A percentile compares a stretch with the other conserved stretches of the same genome.
Conservation (phyloP, 495 filamentous ascomycete species). For the Tuber brumale region DNA sequence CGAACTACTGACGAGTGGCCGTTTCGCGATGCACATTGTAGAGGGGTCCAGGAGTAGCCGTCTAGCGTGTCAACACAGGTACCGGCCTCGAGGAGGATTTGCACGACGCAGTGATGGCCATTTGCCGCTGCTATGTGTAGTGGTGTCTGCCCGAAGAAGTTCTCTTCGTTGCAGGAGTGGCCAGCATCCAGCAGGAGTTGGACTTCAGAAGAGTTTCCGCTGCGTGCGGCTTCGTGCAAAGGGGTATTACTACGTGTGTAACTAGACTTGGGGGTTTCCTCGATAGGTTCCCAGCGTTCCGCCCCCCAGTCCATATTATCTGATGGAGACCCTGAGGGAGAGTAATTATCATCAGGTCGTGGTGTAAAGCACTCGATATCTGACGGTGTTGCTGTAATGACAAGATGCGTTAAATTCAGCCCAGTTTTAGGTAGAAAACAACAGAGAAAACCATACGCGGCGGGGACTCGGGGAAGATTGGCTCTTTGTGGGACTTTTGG, state of each 20-base stretch:
- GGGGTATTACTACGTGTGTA: constrained; percentile 1
- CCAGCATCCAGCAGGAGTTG: background rate
- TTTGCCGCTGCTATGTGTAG: constrained; percentile 11
- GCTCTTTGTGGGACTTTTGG: background rate
- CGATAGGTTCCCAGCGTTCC: background rate
- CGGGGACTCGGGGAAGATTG: background rate
- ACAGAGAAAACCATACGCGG: background rate
- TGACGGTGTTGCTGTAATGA: background rate
- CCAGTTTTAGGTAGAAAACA: background rate
- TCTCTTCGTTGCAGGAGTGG: background rate
- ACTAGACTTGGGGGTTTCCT: background rate
- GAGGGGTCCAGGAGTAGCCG: constrained; percentile 5
- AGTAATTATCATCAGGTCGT: background rate
- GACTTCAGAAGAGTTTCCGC: constrained; percentile 4
- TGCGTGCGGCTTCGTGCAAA: constrained; percentile 1
- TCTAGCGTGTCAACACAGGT: constrained; percentile 12
- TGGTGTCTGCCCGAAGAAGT: constrained; percentile 18
- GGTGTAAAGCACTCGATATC: constrained; percentile 1
- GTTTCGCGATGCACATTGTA: constrained; percentile 14
- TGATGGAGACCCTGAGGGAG: background rate
- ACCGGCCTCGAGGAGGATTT: constrained; percentile 9
- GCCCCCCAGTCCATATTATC: background rate
- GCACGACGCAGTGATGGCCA: constrained; percentile 6
- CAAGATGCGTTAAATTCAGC: background rate
- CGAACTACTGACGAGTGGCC: constrained; percentile 11